These are phyloP conservation scores for Citrus hindsii DNA, from an alignment of 345 rosid species.

Conservation along the genomic window DNA sequence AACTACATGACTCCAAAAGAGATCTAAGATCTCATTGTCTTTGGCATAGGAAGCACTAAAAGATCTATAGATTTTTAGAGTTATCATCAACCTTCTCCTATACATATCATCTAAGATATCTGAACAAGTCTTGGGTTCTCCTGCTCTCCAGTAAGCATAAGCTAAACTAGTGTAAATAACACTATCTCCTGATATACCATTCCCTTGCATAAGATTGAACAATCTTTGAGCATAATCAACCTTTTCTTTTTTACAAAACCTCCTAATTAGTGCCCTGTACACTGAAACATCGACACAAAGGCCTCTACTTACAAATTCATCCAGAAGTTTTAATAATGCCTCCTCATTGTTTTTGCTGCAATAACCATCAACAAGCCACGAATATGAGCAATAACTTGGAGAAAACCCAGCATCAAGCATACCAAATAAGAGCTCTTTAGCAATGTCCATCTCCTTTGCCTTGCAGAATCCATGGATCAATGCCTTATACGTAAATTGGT, in stretches of 20 bases:
- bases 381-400: slow-evolving; percentile 74
- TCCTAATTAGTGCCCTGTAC: slow-evolving; percentile 84
- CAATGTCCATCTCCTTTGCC: slow-evolving; percentile 56
- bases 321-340: slow-evolving; percentile 43
- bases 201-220: slow-evolving; percentile 56
- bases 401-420: slow-evolving; percentile 73
- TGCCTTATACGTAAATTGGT: slow-evolving; percentile 67
- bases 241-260: slow-evolving; percentile 66
- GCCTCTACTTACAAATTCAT: slow-evolving; percentile 59
- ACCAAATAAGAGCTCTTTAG: slow-evolving; percentile 62
- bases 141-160: slow-evolving; percentile 72
- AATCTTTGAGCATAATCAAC: slow-evolving; percentile 56
- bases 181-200: slow-evolving; percentile 68
- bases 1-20: slow-evolving; percentile 75
- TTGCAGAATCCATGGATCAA: slow-evolving; percentile 86
- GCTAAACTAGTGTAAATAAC: slow-evolving; percentile 67
- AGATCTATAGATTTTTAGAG: slow-evolving; percentile 57
- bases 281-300: slow-evolving; percentile 51
- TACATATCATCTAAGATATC: slow-evolving; percentile 68
- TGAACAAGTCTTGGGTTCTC: slow-evolving; percentile 51
- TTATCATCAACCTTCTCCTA: slow-evolving; percentile 67
- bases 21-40: slow-evolving; percentile 43
- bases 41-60: slow-evolving; percentile 58
- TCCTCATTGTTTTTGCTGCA: slow-evolving; percentile 50
- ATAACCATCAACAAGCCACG: slow-evolving; percentile 81